Evolutionary conservation across 2,329 filamentous ascomycete species (phyloP), one percentile per base, ranked within the genome.

Genomic region (Stagonosporopsis chrysanthemi): DNA sequence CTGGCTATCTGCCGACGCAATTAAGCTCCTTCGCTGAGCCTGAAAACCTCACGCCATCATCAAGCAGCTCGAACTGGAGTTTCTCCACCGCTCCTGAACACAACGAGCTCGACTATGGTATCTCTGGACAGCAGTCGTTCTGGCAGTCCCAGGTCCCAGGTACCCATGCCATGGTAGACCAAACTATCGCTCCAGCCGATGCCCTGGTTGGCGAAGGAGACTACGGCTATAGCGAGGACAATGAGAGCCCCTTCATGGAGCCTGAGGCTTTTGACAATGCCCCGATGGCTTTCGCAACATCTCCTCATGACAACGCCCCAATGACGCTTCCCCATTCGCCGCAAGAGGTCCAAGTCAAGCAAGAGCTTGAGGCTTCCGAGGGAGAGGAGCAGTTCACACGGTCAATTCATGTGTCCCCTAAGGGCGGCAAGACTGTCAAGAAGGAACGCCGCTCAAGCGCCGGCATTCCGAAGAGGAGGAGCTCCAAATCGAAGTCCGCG

Each of bases 401-500:
- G 11, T 66, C 62, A n/a, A 69, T 72, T 15, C 60, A 64, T 44
- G 57, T 66, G 5, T 66, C 68, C 22, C 60, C 66, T 2, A 71
- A 64, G 31, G 68, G 70, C 11, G 60, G 66, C 14, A 72, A 71
- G 45, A 56, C 64, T 4, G 60, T 70, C 6, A 69, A 64, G 38
- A 69, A 64, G 38, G 67, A 68, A 47, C 53, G 49, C 41, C 55
- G 44, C 15, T 46, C 52, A 41, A 38, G 9, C 26, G 26, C 5
- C 23, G 24, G 49, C 7, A 22, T 55, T 12, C n/a, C 35, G 23
- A 61, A 66, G 52, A 64, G 56, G 39, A 58, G 52, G 31, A 43
- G 39, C 12, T 52, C 54, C 22, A 58, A 54, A 42, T 43, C 58
- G 6, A 58, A 46, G 28, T 59, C 51, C 2, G 56, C 58, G 23